phyloP scores from a whole-genome alignment of 2,329 filamentous ascomycete species.

The Thielaviopsis musarum region DNA sequence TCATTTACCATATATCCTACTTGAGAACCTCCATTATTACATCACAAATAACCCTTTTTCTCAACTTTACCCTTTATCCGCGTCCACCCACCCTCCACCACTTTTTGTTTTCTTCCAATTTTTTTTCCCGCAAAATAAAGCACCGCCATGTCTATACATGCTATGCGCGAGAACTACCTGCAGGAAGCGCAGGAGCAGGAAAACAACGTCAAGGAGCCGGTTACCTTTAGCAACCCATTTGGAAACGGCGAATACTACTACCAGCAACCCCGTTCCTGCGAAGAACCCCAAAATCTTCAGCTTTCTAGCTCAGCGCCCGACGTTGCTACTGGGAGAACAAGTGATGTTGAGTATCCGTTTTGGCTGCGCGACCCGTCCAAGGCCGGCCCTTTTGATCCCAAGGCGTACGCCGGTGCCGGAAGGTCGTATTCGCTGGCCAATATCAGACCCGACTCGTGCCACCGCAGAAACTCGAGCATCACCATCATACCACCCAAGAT shows the following conservation, averaged over 20 bases:
- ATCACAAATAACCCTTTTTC: neutral
- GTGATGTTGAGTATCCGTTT: conserved; percentile 4
- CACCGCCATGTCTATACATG: neutral
- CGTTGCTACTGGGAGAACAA: neutral
- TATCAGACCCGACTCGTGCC: conserved; percentile 6
- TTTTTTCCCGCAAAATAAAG: neutral
- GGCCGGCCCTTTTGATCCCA: conserved; percentile 1
- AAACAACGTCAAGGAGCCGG: neutral
- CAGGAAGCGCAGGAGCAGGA: neutral
- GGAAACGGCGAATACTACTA: neutral
- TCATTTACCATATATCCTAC: too few relatives aligned
- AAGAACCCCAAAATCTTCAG: neutral
- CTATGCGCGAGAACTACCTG: neutral
- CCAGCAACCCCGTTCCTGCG: conserved; percentile 5
- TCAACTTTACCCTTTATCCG: neutral
- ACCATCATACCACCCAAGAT: conserved; percentile 1
- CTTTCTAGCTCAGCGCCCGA: conserved; percentile 2
- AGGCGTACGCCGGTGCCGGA: conserved; percentile 3
- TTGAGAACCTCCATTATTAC: neutral
- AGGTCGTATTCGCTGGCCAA: conserved; percentile 5
- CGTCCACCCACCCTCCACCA: neutral
- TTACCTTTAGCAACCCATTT: conserved; percentile 4
- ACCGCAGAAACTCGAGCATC: conserved; percentile 3
- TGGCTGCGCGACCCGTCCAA: conserved; percentile 4
- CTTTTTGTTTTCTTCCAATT: neutral